A percentile compares a stretch with the other conserved stretches of the same genome.
phyloP scores from a whole-genome alignment of 2,329 filamentous ascomycete species.

The Aspergillus phoenicis region DNA sequence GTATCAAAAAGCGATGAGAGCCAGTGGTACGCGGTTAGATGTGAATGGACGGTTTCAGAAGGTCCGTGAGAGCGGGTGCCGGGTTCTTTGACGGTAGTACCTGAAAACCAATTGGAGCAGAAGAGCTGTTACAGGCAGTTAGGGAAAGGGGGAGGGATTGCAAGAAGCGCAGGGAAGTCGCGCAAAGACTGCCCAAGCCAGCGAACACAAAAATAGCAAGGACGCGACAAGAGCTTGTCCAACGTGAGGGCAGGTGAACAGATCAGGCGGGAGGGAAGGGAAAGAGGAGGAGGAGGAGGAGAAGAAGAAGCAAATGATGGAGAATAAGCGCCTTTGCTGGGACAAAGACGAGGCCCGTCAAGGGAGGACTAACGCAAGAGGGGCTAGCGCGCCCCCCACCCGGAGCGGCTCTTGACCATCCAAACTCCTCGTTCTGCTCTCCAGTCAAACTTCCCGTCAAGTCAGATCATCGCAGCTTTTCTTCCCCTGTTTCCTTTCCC shows the following conservation, averaged over 20 bases:
- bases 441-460: slow-evolving; percentile 19
- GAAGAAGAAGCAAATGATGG: not conserved
- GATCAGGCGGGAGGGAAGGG: not conserved
- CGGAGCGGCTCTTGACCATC: slow-evolving; percentile 32
- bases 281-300: not conserved
- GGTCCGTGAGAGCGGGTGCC: not conserved
- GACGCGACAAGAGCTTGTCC: too few species aligned
- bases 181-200: not conserved
- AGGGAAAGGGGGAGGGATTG: not conserved
- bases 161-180: not conserved
- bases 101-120: not conserved
- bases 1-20: not conserved
- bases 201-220: not conserved
- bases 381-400: slow-evolving; percentile 25
- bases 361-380: slow-evolving; percentile 16
- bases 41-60: not conserved
- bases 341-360: slow-evolving; percentile 8
- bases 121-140: not conserved
- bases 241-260: not conserved
- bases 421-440: slow-evolving; percentile 26
- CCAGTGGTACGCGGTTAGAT: not conserved
- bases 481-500: slow-evolving; percentile 19
- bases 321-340: slow-evolving; percentile 10
- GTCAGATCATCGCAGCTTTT: slow-evolving; percentile 28
- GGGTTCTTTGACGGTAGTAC: not conserved